These are phyloP conservation scores for Cenococcum geophilum DNA, from an alignment of 495 filamentous ascomycete genomes.

Conservation along the genomic window DNA sequence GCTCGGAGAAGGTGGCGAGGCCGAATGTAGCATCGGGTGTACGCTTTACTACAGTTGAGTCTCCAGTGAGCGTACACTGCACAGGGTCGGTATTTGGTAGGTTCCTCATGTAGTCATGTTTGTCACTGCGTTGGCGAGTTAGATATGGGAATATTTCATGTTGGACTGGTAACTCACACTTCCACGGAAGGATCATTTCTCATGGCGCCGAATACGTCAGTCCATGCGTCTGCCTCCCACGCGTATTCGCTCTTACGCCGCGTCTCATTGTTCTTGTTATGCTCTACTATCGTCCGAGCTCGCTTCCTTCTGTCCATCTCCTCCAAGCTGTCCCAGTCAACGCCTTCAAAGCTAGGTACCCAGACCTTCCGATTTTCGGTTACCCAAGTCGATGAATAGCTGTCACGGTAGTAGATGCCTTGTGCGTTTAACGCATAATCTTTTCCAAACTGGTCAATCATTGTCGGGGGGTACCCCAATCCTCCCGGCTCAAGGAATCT, in stretches of 20 bases:
- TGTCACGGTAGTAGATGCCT: conserved; percentile 8
- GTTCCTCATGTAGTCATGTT: background rate
- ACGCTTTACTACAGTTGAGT: too few relatives aligned
- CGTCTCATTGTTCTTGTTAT: conserved; percentile 9
- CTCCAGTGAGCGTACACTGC: background rate
- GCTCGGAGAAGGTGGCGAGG: background rate
- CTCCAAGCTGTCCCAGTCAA: background rate
- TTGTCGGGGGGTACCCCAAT: background rate
- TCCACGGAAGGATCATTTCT: conserved; percentile 7
- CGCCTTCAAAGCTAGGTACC: background rate
- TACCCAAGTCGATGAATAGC: background rate
- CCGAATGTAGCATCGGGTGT: too few relatives aligned
- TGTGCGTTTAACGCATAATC: conserved; percentile 10
- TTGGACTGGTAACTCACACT: conserved; percentile 4
- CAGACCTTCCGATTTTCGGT: background rate
- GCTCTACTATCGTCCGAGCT: conserved; percentile 6
- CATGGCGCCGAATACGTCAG: conserved; percentile 11
- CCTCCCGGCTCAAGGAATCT: background rate
- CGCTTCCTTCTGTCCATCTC: background rate
- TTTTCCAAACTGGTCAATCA: background rate
- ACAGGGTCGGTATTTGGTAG: background rate
- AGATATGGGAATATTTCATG: background rate
- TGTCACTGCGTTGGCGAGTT: background rate
- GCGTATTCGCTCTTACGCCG: conserved; percentile 10
- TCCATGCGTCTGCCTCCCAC: conserved; percentile 14